These are phyloP conservation scores for Lachancea meyersii DNA, from an alignment of 805 yeast genomes.

Conservation along the genomic window DNA sequence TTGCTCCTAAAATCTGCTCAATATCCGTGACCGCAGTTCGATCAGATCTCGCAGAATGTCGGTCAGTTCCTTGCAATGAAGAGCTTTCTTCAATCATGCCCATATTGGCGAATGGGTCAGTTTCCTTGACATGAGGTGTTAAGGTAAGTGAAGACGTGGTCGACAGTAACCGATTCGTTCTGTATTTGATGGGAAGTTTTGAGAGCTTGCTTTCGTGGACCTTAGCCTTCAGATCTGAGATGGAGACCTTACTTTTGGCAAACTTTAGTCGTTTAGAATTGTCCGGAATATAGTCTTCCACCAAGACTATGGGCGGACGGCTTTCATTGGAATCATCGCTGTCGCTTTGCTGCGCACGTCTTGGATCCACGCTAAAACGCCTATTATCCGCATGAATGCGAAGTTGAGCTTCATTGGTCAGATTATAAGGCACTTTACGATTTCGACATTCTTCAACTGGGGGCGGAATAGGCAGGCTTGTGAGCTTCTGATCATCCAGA, in stretches of 20 bases:
- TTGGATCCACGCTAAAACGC: conserved; percentile 11
- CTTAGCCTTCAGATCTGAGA: conserved; percentile 26
- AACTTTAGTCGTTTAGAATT: conserved; percentile 3
- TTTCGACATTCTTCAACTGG: conserved; percentile 13
- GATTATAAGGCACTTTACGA: background rate
- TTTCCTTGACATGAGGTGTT: conserved; percentile 8
- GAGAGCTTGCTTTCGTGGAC: conserved; percentile 16
- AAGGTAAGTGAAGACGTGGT: conserved; percentile 7
- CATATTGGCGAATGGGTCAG: conserved; percentile 6
- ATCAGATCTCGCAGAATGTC: conserved; percentile 1
- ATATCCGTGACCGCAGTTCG: conserved; percentile 2
- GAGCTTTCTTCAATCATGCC: conserved; percentile 4
- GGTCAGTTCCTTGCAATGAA: background rate
- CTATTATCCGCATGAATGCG: conserved; percentile 10
- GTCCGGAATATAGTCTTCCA: conserved; percentile 28
- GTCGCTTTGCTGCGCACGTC: background rate
- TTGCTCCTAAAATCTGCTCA: conserved; percentile 15
- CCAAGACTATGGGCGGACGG: conserved; percentile 24
- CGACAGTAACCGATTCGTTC: conserved; percentile 5
- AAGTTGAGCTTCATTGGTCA: conserved; percentile 10
- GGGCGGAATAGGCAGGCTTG: conserved; percentile 29
- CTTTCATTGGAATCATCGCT: conserved; percentile 9
- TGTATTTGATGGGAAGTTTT: conserved; percentile 24
- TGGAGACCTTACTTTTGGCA: conserved; percentile 22
- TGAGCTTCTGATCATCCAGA: conserved; percentile 26